Evolutionary conservation across 345 rosid species (phyloP).

Genomic region (Populus simonii): DNA sequence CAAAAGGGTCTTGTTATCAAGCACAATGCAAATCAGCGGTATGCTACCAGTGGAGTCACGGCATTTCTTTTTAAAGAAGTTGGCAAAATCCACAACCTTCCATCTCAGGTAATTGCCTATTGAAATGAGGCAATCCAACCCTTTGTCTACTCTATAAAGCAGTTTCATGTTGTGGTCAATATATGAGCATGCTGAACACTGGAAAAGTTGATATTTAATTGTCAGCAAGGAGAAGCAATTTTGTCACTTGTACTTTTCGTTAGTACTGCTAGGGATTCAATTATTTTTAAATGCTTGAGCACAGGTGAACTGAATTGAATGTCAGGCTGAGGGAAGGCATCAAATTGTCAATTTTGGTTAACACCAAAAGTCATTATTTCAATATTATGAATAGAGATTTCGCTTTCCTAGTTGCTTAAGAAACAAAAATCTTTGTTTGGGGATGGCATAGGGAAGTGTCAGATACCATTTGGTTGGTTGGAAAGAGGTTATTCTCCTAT

Average conservation of each 20-base stretch:
- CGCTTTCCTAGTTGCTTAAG: not conserved
- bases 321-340: too few relatives aligned
- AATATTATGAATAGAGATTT: not conserved
- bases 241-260: not conserved
- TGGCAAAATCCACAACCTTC: slow-evolving; percentile 71
- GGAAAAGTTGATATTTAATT: not conserved
- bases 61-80: slow-evolving; percentile 92
- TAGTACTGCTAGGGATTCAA: not conserved
- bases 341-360: not conserved
- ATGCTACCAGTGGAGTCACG: slow-evolving; percentile 88
- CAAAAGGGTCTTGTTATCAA: slow-evolving; percentile 87
- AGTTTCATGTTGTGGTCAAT: not conserved
- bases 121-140: not conserved
- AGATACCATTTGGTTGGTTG: not conserved
- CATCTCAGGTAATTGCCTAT: slow-evolving; percentile 64
- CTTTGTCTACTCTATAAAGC: not conserved
- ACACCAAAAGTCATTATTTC: not conserved
- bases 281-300: too few relatives aligned
- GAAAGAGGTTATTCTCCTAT: not conserved
- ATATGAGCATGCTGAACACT: not conserved
- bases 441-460: not conserved
- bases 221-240: not conserved
- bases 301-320: too few relatives aligned
- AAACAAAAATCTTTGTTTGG: not conserved
- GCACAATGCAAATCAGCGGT: slow-evolving; percentile 92